Percentiles rank a stretch among this genome's conserved stretches.
Evolutionary conservation across 2,329 filamentous ascomycete genomes (phyloP).

Genomic region (Pseudohalonectria lignicola): DNA sequence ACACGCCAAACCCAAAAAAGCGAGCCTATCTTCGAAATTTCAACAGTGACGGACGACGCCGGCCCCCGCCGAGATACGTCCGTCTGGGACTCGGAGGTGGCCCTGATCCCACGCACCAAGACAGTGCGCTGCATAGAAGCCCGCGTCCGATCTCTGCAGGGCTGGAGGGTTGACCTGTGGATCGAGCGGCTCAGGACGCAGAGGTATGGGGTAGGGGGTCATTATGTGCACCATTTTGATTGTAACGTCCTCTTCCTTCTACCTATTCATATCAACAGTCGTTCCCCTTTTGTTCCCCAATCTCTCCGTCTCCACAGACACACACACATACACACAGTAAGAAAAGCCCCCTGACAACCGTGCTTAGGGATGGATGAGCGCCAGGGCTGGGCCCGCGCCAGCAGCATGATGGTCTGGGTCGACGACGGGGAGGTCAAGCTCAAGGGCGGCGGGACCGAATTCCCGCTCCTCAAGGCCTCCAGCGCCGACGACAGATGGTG

Average conservation of each 20-base stretch:
- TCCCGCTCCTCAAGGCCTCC: conserved; percentile 27
- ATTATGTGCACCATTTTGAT: conserved; percentile 44
- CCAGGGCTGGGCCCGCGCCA: conserved; percentile 36
- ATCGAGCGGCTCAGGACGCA: conserved; percentile 41
- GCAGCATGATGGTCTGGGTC: conserved; percentile 45
- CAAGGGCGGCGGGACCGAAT: conserved; percentile 39
- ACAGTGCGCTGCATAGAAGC: conserved; percentile 34
- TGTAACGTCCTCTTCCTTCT: conserved; percentile 12
- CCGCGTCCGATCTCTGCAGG: conserved; percentile 35
- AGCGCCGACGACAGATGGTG: conserved; percentile 29
- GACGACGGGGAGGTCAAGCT: conserved; percentile 20
- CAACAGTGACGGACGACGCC: conserved; percentile 38
- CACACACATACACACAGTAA: too few relatives aligned
- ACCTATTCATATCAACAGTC: too few relatives aligned
- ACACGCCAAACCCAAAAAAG: too few relatives aligned
- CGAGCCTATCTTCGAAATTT: conserved; percentile 34
- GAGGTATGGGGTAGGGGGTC: conserved; percentile 32
- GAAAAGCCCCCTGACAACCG: not conserved
- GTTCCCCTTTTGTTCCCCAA: too few relatives aligned
- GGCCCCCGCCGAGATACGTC: conserved; percentile 27
- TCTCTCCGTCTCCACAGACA: too few relatives aligned
- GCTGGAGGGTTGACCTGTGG: conserved; percentile 41
- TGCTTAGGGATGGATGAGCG: conserved; percentile 19
- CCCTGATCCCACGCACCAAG: conserved; percentile 33
- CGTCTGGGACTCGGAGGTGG: conserved; percentile 40